Evolutionary conservation across 2,329 filamentous ascomycete genomes (phyloP).

Genomic region (Alternaria solani): DNA sequence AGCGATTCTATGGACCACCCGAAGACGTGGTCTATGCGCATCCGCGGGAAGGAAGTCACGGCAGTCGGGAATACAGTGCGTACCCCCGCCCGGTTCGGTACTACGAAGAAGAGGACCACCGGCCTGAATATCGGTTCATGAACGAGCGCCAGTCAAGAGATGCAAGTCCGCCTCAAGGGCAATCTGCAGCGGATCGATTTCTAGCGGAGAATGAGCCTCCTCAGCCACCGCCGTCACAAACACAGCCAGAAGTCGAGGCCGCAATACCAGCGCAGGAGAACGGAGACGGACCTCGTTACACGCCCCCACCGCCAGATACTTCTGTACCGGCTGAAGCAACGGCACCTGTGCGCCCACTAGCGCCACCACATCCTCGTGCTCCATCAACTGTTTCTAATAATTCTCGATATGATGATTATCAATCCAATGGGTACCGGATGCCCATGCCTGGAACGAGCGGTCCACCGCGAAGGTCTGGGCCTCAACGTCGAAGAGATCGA

Average conservation of each 20-base stretch:
- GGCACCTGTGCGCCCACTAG: slow-evolving; percentile 23
- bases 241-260: slow-evolving; percentile 25
- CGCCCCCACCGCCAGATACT: slow-evolving; percentile 36
- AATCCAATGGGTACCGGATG: slow-evolving; percentile 31
- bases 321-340: slow-evolving; percentile 25
- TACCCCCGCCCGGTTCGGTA: slow-evolving; percentile 41
- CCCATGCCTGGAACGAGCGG: slow-evolving; percentile 38
- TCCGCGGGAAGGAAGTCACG: slow-evolving; percentile 37
- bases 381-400: slow-evolving; percentile 46
- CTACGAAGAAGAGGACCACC: slow-evolving; percentile 34
- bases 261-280: slow-evolving; percentile 28
- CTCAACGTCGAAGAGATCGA: slow-evolving; percentile 44
- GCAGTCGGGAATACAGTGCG: slow-evolving; percentile 36
- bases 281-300: slow-evolving; percentile 42
- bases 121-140: slow-evolving; percentile 33
- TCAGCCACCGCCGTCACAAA: slow-evolving; percentile 16
- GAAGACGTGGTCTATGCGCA: slow-evolving; percentile 41
- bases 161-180: slow-evolving; percentile 30
- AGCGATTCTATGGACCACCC: slow-evolving; percentile 38
- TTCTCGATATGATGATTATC: slow-evolving; percentile 42
- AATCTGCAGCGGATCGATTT: slow-evolving; percentile 48
- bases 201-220: slow-evolving; percentile 38
- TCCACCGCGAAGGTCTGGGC: slow-evolving; percentile 35
- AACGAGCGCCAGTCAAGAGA: slow-evolving; percentile 34
- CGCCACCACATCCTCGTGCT: slow-evolving; percentile 30